Percentiles rank a stretch among this genome's conserved stretches.
These are phyloP conservation scores for Pneumocystis sp. DNA, from an alignment of 1,139 yeast species.

Conservation along the genomic window DNA sequence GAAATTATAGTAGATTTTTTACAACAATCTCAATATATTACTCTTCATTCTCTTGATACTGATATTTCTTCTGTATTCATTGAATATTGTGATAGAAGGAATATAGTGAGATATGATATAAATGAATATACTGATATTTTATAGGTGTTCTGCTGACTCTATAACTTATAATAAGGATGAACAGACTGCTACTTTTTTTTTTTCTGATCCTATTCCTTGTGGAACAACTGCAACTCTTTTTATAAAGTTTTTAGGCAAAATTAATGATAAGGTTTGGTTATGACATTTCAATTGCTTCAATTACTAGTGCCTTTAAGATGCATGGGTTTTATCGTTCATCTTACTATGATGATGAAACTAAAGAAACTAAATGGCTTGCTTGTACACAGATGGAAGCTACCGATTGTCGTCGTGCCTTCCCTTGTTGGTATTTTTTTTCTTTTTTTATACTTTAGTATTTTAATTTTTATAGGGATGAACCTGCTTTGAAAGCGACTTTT, in stretches of 20 bases:
- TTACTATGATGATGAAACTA: constrained; percentile 41
- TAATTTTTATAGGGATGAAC: constrained; percentile 30
- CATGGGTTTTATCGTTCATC: constrained; percentile 72
- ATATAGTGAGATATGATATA: constrained; percentile 2
- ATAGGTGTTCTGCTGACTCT: constrained; percentile 12
- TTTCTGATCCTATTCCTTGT: constrained; percentile 34
- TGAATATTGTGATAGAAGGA: constrained; percentile 25
- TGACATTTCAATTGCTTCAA: constrained; percentile 21
- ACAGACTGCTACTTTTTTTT: constrained; percentile 51
- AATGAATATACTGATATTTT: constrained; percentile 12
- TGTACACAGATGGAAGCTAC: constrained; percentile 81
- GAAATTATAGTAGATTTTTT: constrained; percentile 38
- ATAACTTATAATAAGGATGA: constrained; percentile 34
- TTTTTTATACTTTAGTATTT: constrained; percentile 25
- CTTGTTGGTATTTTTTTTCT: constrained; percentile 33
- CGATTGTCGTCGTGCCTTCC: constrained; percentile 73
- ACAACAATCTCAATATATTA: constrained; percentile 37
- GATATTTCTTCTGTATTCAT: constrained; percentile 41
- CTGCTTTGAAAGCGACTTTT: constrained; percentile 59
- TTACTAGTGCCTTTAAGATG: constrained; percentile 37
- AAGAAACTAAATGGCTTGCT: constrained; percentile 48
- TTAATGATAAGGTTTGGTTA: constrained; percentile 20
- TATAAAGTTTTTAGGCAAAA: constrained; percentile 50
- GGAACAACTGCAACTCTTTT: constrained; percentile 35
- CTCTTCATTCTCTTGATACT: constrained; percentile 51